phyloP scores from a whole-genome alignment of 2,329 filamentous ascomycete species.

The Aspergillus clavatus region DNA sequence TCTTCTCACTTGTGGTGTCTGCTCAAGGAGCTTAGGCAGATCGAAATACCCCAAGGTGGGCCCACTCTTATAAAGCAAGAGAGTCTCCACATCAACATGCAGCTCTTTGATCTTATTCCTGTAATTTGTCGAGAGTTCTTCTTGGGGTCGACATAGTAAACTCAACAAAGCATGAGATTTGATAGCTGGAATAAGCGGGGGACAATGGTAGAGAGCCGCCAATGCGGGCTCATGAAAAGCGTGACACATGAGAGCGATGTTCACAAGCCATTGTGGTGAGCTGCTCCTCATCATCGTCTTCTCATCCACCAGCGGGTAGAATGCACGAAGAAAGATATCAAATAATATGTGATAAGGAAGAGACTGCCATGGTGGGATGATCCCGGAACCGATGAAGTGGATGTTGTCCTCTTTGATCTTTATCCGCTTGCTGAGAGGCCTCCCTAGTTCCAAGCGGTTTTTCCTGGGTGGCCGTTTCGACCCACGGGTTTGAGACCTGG shows the following conservation, averaged over 20 bases:
- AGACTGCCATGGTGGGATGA: slow-evolving; percentile 54
- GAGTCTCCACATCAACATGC: slow-evolving; percentile 61
- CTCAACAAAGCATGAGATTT: slow-evolving; percentile 47
- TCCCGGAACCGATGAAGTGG: slow-evolving; percentile 21
- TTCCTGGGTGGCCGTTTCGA: slow-evolving; percentile 14
- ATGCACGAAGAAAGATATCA: slow-evolving; percentile 65
- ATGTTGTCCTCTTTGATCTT: slow-evolving; percentile 18
- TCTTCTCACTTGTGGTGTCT: slow-evolving; percentile 62
- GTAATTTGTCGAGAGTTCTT: slow-evolving; percentile 57
- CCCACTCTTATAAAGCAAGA: slow-evolving; percentile 51
- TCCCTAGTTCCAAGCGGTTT: slow-evolving; percentile 16
- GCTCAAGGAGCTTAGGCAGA: slow-evolving; percentile 55
- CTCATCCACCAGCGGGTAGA: slow-evolving; percentile 50
- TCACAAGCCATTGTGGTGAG: slow-evolving; percentile 56
- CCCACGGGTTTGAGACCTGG: slow-evolving; percentile 17
- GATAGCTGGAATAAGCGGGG: slow-evolving; percentile 55
- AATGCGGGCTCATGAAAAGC: slow-evolving; percentile 68
- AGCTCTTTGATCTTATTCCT: slow-evolving; percentile 65
- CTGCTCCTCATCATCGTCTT: slow-evolving; percentile 18
- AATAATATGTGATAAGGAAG: slow-evolving; percentile 66
- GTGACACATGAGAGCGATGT: slow-evolving; percentile 58
- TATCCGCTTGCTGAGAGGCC: slow-evolving; percentile 23
- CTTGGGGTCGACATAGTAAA: slow-evolving; percentile 53
- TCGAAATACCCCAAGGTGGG: slow-evolving; percentile 52
- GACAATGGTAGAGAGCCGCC: slow-evolving; percentile 65